A percentile compares a stretch with the other conserved stretches of the same genome.
These are phyloP conservation scores for Aspergillus ibericus DNA, from an alignment of 2,329 filamentous ascomycete genomes.

Conservation along the genomic window DNA sequence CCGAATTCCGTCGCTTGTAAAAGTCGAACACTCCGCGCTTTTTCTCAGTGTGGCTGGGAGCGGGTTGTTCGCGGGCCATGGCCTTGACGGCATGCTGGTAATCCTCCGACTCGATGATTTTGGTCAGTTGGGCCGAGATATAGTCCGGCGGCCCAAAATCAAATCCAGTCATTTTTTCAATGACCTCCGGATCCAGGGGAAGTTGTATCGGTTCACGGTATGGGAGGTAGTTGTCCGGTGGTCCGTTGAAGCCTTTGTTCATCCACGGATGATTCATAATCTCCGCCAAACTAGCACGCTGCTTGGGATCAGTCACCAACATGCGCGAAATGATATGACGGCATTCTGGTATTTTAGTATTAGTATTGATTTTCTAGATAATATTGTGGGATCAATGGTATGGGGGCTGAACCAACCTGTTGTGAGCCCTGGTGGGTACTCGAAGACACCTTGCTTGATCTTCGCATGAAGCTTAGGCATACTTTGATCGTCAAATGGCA, in stretches of 20 bases:
- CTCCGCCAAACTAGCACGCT: slow-evolving; percentile 82
- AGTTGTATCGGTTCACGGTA: slow-evolving; percentile 79
- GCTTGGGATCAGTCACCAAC: slow-evolving; percentile 89
- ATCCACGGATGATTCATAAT: slow-evolving; percentile 97
- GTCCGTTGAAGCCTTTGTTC: slow-evolving; percentile 80
- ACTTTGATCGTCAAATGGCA: slow-evolving; percentile 97
- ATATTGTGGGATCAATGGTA: neutral
- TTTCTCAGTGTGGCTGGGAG: slow-evolving; percentile 67
- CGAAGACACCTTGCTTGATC: slow-evolving; percentile 95
- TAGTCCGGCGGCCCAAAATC: slow-evolving; percentile 88
- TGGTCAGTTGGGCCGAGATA: slow-evolving; percentile 78
- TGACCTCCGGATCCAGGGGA: slow-evolving; percentile 77
- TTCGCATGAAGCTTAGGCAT: slow-evolving; percentile 98
- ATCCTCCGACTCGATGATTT: slow-evolving; percentile 88
- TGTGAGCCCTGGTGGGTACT: slow-evolving; percentile 92
- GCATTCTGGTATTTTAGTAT: slow-evolving; percentile 66
- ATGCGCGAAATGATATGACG: slow-evolving; percentile 89
- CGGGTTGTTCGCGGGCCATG: slow-evolving; percentile 65
- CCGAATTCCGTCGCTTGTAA: slow-evolving; percentile 90
- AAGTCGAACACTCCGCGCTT: slow-evolving; percentile 93
- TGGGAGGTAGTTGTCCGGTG: slow-evolving; percentile 87
- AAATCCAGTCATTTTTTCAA: slow-evolving; percentile 95
- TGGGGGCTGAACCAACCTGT: slow-evolving; percentile 61
- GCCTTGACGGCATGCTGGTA: slow-evolving; percentile 82
- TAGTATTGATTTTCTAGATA: slow-evolving; percentile 30